Evolutionary conservation across 495 filamentous ascomycete genomes (phyloP).

Genomic region (Lasiosphaeria miniovina): DNA sequence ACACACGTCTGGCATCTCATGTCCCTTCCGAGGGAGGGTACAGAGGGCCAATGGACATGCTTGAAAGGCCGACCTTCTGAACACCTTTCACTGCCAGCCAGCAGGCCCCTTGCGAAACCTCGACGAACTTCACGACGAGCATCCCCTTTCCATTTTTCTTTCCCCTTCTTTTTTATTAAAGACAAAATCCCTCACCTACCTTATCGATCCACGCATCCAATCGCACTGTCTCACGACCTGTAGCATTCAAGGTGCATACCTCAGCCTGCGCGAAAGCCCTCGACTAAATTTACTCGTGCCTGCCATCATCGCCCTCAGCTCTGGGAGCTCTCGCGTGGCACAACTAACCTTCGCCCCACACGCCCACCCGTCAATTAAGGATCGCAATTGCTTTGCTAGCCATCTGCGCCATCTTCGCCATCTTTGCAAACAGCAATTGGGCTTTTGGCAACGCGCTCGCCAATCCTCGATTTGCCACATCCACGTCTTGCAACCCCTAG

Average conservation of each 20-base stretch:
- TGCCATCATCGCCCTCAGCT: conserved; percentile 4
- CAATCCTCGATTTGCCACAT: neutral
- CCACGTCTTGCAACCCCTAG: neutral
- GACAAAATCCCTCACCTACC: too few species aligned
- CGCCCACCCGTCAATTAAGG: neutral
- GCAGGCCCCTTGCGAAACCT: conserved; percentile 7
- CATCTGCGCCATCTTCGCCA: neutral
- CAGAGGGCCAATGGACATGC: conserved; percentile 14
- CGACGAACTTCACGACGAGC: conserved; percentile 3
- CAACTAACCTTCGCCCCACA: neutral
- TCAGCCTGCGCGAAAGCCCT: neutral
- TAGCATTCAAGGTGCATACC: neutral
- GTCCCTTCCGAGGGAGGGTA: conserved; percentile 19
- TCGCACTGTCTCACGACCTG: too few species aligned
- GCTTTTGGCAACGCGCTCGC: neutral
- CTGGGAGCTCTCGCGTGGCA: conserved; percentile 4
- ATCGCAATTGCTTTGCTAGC: neutral
- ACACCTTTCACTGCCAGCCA: conserved; percentile 34
- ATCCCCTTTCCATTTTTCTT: conserved; percentile 3
- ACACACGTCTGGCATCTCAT: conserved; percentile 21
- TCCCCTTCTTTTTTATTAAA: neutral
- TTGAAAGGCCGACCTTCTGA: conserved; percentile 30
- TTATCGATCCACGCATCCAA: too few species aligned
- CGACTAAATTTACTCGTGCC: conserved; percentile 6
- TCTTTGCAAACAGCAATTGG: neutral